Conservation (phyloP, 192 early-diverging fungal species). For the Umbelopsis sp. region DNA sequence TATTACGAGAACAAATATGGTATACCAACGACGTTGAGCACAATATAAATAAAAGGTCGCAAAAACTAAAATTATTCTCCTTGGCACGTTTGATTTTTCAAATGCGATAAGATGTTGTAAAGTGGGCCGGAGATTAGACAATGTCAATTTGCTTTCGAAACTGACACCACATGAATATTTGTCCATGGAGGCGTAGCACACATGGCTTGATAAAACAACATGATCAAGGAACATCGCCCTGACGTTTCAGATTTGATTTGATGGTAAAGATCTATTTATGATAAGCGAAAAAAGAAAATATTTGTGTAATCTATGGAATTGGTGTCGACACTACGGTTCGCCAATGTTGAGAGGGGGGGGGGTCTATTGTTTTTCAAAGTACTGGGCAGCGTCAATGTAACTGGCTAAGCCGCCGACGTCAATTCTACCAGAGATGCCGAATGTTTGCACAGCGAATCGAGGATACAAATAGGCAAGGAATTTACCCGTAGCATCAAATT, state of each 20-base stretch:
- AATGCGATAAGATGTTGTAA: constrained; percentile 10
- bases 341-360: not conserved
- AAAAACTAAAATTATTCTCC: not conserved
- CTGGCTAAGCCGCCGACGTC: constrained; percentile 65
- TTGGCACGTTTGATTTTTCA: not conserved
- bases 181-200: too few species aligned
- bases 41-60: not conserved
- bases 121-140: not conserved
- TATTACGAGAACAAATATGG: too few species aligned
- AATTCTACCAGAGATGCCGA: constrained; percentile 53
- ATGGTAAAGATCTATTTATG: too few species aligned
- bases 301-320: not conserved
- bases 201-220: too few species aligned
- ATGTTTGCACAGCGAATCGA: constrained; percentile 40
- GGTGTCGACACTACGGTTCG: not conserved
- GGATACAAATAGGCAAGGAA: constrained; percentile 50
- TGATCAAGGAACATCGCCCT: too few species aligned
- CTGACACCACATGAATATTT: too few species aligned
- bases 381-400: constrained; percentile 53
- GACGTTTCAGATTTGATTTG: too few species aligned
- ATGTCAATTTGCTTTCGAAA: too few species aligned
- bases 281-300: too few species aligned
- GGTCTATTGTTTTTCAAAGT: constrained; percentile 32
- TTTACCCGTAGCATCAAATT: constrained; percentile 61
- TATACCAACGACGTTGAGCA: too few species aligned